phyloP scores from a whole-genome alignment of 768 basidiomycete genomes.

The Ephemerocybe angulata region DNA sequence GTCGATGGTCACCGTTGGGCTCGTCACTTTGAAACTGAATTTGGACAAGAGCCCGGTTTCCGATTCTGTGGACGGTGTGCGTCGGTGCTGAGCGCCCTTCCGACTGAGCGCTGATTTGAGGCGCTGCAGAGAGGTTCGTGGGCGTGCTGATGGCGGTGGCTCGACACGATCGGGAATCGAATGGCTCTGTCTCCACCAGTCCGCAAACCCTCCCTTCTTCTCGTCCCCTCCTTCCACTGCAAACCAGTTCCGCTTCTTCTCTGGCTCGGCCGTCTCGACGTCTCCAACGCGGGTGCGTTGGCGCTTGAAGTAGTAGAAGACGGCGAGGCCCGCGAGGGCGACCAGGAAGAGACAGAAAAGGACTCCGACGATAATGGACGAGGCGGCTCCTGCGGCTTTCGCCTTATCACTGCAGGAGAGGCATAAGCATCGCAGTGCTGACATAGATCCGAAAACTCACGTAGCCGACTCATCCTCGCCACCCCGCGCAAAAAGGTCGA shows the following conservation, averaged over 20 bases:
- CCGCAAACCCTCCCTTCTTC: slow-evolving; percentile 13
- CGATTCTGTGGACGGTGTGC: slow-evolving; percentile 2
- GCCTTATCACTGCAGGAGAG: background rate
- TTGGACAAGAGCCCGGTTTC: background rate
- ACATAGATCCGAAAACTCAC: background rate
- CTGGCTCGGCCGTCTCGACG: slow-evolving; percentile 22
- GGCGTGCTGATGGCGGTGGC: slow-evolving; percentile 13
- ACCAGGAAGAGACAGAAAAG: slow-evolving; percentile 14
- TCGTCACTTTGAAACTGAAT: slow-evolving; percentile 2
- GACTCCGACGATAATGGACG: slow-evolving; percentile 17
- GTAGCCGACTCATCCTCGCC: background rate
- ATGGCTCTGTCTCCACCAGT: slow-evolving; percentile 24
- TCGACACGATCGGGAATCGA: slow-evolving; percentile 14
- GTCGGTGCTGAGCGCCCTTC: slow-evolving; percentile 8
- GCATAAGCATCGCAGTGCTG: background rate
- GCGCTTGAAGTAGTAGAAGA: slow-evolving; percentile 20
- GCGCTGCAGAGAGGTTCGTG: slow-evolving; percentile 16
- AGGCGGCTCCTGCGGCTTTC: slow-evolving; percentile 16
- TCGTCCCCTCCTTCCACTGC: slow-evolving; percentile 26
- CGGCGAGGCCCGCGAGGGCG: slow-evolving; percentile 12
- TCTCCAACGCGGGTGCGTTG: slow-evolving; percentile 18
- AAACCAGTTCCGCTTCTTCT: slow-evolving; percentile 25
- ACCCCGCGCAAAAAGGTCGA: background rate
- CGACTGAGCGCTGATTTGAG: slow-evolving; percentile 21
- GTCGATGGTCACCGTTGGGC: slow-evolving; percentile 23